Conservation (phyloP, 257 asterid genomes). For the Solanum sparsipilum region DNA sequence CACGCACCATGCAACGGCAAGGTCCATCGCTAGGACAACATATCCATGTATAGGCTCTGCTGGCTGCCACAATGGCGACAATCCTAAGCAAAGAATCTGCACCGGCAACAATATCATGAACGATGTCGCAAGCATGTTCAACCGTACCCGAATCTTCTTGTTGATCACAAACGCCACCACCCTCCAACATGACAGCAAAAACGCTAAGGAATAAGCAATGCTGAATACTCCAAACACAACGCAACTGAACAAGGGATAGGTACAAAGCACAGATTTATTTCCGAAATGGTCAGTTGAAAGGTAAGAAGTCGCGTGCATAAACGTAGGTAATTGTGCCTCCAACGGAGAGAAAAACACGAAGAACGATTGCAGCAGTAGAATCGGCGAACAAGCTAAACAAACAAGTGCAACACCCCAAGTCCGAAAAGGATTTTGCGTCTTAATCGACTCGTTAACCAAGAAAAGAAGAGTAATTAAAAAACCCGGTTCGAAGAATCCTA, state of each 20-base stretch:
- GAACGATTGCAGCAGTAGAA: slow-evolving; percentile 25
- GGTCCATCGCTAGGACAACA: slow-evolving; percentile 34
- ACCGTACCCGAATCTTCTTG: slow-evolving; percentile 45
- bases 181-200: slow-evolving; percentile 56
- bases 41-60: slow-evolving; percentile 21
- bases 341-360: slow-evolving; percentile 39
- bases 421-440: slow-evolving; percentile 21
- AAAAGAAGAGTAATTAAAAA: slow-evolving; percentile 52
- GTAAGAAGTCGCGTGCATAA: slow-evolving; percentile 38
- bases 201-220: slow-evolving; percentile 32
- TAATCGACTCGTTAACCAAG: slow-evolving; percentile 51
- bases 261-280: slow-evolving; percentile 32
- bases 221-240: slow-evolving; percentile 39
- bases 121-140: slow-evolving; percentile 35
- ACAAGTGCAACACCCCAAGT: slow-evolving; percentile 29
- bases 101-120: slow-evolving; percentile 51
- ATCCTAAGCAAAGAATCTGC: slow-evolving; percentile 42
- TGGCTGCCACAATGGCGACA: slow-evolving; percentile 48
- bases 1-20: slow-evolving; percentile 33
- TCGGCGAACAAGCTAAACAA: slow-evolving; percentile 23
- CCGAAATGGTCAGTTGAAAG: slow-evolving; percentile 21
- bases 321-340: slow-evolving; percentile 21
- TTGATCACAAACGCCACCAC: slow-evolving; percentile 55
- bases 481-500: slow-evolving; percentile 64
- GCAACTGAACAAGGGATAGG: slow-evolving; percentile 57